Evolutionary conservation across 768 basidiomycete genomes (phyloP), one percentile per base, ranked within the genome.

Genomic region (Mycena vulgaris): DNA sequence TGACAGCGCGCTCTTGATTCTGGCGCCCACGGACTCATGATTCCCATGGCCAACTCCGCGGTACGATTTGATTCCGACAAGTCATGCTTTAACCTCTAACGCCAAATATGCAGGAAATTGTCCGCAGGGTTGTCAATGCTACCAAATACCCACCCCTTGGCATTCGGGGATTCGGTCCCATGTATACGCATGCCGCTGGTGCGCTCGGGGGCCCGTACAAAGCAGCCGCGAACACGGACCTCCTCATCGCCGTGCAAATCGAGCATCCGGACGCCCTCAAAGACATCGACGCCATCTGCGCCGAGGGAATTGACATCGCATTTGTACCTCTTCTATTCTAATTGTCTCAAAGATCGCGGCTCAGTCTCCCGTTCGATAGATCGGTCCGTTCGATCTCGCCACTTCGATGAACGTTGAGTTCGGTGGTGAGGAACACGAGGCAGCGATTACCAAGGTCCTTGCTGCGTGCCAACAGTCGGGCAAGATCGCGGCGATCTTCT

Each of bases 351-450:
- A 8, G 2, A 27, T n/a, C 48, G 5, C 40, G 13, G 27, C 39
- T 39, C 5, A 51, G 7, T 19, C 59, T 55, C 5, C 3, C 16
- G 2, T 62, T 27, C 23, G 23, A 11, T 37, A 75, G 74, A 75
- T 75, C 48, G 74, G 74, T 17, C 74, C 74, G 13, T 73, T 69
- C 55, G 74, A 75, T 40, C 63, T 75, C 13, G 63, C 72, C 8
- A 53, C 71, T 3, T 68, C 69, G 17, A 75, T 75, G 74, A 70
- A 70, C 9, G 74, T 73, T 19, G 71, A 73, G 23, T 73, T 75
- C 27, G 74, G 71, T 2, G 62, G 71, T 16, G 53, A 49, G 31
- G 74, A 53, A 31, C 74, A 75, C 47, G 74, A 75, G 62, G 65
- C 71, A 11, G 74, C 74, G 9, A 75, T 75, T 21, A 31, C 69